Evolutionary conservation across 1,139 yeast species (phyloP).

Genomic region (Pneumocystis carinii): DNA sequence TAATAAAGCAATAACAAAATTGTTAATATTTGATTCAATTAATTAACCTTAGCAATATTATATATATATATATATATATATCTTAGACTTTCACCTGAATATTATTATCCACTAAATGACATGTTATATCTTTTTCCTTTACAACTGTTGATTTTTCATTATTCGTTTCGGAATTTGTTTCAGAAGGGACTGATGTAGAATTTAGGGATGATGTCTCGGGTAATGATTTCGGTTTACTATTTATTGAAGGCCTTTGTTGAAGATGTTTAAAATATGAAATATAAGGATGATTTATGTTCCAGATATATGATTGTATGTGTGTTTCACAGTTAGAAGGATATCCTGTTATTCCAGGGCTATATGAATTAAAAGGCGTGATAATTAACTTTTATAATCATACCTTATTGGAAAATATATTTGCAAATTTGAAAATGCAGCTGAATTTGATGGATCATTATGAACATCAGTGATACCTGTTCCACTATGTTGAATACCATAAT

Average conservation of each 20-base stretch:
- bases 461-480: not conserved
- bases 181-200: not conserved
- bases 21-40: not conserved
- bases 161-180: not conserved
- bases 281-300: not conserved
- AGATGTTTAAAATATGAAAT: not conserved
- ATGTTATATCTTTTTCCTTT: not conserved
- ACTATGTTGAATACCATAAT: not conserved
- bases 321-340: not conserved
- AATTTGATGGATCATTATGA: not conserved
- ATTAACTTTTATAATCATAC: not conserved
- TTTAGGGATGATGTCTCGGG: not conserved
- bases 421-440: not conserved
- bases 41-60: not conserved
- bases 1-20: not conserved
- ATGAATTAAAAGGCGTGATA: not conserved
- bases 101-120: not conserved
- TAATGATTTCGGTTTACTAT: not conserved
- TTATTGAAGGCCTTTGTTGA: not conserved
- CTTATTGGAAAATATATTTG: not conserved
- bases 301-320: not conserved
- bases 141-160: not conserved
- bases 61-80: not conserved
- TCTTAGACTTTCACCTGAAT: not conserved
- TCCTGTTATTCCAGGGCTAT: not conserved